Percentiles rank a stretch among this genome's conserved stretches.
Conservation (phyloP, 2,329 filamentous ascomycete genomes). For the Pyricularia pennisetigena region DNA sequence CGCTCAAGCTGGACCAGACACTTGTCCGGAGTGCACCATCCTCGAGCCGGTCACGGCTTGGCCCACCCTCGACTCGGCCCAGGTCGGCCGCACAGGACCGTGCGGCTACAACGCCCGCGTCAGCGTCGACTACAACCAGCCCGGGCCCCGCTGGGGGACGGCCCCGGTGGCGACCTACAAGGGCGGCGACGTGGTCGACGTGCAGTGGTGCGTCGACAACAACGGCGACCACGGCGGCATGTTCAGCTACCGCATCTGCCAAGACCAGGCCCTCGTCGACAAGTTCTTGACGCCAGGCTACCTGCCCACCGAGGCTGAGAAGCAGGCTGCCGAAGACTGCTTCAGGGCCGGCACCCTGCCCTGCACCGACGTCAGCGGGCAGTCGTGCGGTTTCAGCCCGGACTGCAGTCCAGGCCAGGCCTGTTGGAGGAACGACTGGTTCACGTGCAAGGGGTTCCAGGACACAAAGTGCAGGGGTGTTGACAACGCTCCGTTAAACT, state of each 20-base stretch:
- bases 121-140: conserved; percentile 41
- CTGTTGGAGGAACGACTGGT: neutral
- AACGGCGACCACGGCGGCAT: conserved; percentile 48
- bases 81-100: neutral
- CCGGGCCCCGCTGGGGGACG: conserved; percentile 31
- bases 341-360: conserved; percentile 35
- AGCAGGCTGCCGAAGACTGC: conserved; percentile 42
- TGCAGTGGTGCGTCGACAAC: conserved; percentile 45
- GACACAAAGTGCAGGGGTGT: neutral
- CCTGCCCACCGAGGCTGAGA: conserved; percentile 38
- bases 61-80: neutral
- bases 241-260: conserved; percentile 44
- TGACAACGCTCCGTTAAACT: neutral
- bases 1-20: neutral
- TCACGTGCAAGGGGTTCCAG: neutral
- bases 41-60: neutral
- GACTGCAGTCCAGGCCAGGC: neutral
- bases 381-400: neutral
- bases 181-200: conserved; percentile 33
- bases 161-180: conserved; percentile 31
- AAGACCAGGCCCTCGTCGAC: conserved; percentile 38
- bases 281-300: conserved; percentile 36
- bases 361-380: conserved; percentile 12
- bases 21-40: neutral
- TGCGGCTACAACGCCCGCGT: conserved; percentile 15